Conservation (phyloP, 306 rosid species). For the Canavalia gladiata region DNA sequence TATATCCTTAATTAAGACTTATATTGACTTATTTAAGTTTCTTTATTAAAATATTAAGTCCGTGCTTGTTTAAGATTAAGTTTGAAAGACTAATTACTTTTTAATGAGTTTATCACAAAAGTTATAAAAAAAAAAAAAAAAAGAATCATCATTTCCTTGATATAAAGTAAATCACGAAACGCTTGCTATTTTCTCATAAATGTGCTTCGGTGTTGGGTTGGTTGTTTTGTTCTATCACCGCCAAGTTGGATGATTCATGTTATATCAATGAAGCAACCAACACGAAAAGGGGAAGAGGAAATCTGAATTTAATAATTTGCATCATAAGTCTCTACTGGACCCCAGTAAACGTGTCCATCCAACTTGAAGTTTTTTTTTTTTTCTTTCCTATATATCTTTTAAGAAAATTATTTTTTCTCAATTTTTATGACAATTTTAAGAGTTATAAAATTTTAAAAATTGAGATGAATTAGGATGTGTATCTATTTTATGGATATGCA, state of each 20-base stretch:
- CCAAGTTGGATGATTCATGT: slow-evolving; percentile 42
- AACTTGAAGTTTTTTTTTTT: slow-evolving; percentile 30
- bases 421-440: too few relatives aligned
- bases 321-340: slow-evolving; percentile 36
- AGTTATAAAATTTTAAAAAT: too few relatives aligned
- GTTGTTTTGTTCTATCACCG: neutral
- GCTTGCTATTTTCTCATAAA: neutral
- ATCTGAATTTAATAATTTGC: slow-evolving; percentile 25
- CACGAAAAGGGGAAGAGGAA: slow-evolving; percentile 27
- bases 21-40: neutral
- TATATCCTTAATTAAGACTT: too few relatives aligned
- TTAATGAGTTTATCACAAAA: neutral
- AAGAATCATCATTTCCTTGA: neutral
- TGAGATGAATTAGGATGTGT: too few relatives aligned
- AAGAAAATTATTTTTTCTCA: too few relatives aligned
- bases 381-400: neutral
- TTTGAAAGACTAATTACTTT: neutral
- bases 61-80: neutral
- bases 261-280: slow-evolving; percentile 61
- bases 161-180: neutral
- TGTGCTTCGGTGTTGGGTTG: neutral
- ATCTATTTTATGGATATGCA: too few relatives aligned
- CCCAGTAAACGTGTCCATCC: slow-evolving; percentile 58
- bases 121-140: neutral
- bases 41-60: neutral